A percentile compares a stretch with the other conserved stretches of the same genome.
Evolutionary conservation across 495 filamentous ascomycete genomes (phyloP).

Genomic region (Glonium stellatum): DNA sequence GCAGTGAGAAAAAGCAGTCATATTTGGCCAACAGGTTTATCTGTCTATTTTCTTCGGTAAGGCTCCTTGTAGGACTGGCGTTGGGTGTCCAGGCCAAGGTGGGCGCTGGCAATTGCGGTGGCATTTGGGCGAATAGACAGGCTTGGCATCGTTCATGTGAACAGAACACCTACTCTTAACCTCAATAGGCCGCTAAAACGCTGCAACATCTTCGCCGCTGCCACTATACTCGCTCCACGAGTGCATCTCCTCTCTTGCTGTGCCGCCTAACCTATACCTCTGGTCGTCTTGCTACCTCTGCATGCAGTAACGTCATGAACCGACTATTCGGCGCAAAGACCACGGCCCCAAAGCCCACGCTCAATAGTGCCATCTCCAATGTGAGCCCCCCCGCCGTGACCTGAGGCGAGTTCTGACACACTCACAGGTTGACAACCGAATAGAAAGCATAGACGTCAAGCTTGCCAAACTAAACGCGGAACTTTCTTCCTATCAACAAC

Average conservation of each 20-base stretch:
- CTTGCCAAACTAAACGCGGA: conserved; percentile 87
- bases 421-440: conserved; percentile 66
- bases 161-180: no score
- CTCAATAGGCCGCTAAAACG: no score
- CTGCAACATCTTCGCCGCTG: no score
- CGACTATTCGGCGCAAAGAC: conserved; percentile 88
- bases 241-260: no score
- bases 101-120: not conserved
- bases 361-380: conserved; percentile 77
- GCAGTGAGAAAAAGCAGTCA: no score
- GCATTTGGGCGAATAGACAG: not conserved
- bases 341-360: conserved; percentile 84
- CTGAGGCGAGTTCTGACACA: conserved; percentile 17
- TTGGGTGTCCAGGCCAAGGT: no score
- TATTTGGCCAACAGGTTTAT: no score
- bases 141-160: not conserved
- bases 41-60: no score
- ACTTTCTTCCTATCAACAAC: conserved; percentile 78
- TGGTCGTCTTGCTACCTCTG: not conserved
- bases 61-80: no score
- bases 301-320: conserved; percentile 60
- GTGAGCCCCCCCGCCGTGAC: conserved; percentile 39
- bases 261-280: not conserved
- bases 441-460: conserved; percentile 90
- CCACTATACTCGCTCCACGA: no score